Evolutionary conservation across 78 protist species (phyloP), one percentile per base, ranked within the genome.

Genomic region (Dictyostelium intermedium): DNA sequence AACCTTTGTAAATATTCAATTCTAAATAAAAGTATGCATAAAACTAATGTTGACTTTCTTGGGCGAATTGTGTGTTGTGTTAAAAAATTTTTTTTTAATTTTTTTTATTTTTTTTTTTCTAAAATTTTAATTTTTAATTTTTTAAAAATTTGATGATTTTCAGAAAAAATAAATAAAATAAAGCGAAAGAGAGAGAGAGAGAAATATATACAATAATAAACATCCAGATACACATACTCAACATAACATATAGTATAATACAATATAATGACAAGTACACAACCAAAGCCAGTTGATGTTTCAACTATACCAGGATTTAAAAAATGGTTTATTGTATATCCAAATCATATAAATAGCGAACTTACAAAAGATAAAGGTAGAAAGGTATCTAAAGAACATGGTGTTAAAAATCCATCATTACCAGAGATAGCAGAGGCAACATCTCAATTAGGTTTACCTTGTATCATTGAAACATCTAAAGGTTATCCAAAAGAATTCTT

Each of bases 401-500:
- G 82, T 35, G 94, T 89, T 13, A 89, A 89, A 81, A 89, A 89
- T 23, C 94, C 94, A 81, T 8, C 11, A 4, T 30, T 78, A 34
- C 82, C 56, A n/a, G 94, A 89, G 18, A 80, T 89, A 16, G 94
- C 94, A 30, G 83, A 70, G 35, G 69, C 82, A 14, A 30, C 56
- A 32, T 66, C 70, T 39, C 61, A 43, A 6, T 23, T 80, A 23
- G 82, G 82, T 69, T 50, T 89, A n/a, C 56, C 30, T 35, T 39
- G 81, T 37, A 37, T 89, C 16, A 78, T 89, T 39, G 94, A 89
- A 50, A 27, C 41, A 47, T 10, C 47, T 20, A 89, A 89, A 69
- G 94, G 94, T 39, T 89, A 89, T 50, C 94, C 94, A 56, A 37
- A 74, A 45, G 94, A 89, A 66, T 89, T 74, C 72, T 89, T 80